Percentiles rank a stretch among this genome's conserved stretches.
Conservation (phyloP, 768 basidiomycete genomes). For the Mycena vulgaris region DNA sequence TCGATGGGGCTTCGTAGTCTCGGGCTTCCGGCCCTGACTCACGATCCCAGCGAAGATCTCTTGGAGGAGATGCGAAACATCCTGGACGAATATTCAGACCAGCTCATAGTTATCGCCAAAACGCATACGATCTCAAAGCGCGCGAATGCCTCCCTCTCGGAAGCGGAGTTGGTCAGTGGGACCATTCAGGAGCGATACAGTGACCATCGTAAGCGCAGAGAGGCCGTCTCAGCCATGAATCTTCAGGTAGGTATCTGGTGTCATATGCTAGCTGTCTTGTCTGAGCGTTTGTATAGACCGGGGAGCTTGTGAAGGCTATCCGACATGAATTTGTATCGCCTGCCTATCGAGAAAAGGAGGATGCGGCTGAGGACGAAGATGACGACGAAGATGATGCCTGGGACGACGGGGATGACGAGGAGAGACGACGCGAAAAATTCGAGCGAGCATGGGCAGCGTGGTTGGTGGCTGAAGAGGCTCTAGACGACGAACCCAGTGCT, state of each 20-base stretch:
- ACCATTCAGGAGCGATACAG: slow-evolving; percentile 62
- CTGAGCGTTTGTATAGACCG: slow-evolving; percentile 47
- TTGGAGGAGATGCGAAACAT: slow-evolving; percentile 55
- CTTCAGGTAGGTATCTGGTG: slow-evolving; percentile 53
- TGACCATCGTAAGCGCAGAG: slow-evolving; percentile 58
- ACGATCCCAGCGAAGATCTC: slow-evolving; percentile 42
- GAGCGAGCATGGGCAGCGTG: slow-evolving; percentile 62
- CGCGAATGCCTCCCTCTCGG: slow-evolving; percentile 52
- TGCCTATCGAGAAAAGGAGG: slow-evolving; percentile 29
- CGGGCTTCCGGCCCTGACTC: slow-evolving; percentile 48
- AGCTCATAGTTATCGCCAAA: slow-evolving; percentile 52
- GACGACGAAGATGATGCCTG: slow-evolving; percentile 43
- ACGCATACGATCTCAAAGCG: slow-evolving; percentile 56
- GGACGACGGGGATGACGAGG: slow-evolving; percentile 45
- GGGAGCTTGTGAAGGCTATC: slow-evolving; percentile 55
- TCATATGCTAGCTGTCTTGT: slow-evolving; percentile 18
- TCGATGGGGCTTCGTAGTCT: slow-evolving; percentile 46
- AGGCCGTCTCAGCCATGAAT: slow-evolving; percentile 60
- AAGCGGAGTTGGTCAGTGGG: slow-evolving; percentile 61
- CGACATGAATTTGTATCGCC: slow-evolving; percentile 45
- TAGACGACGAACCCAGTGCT: slow-evolving; percentile 44
- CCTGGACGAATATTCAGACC: slow-evolving; percentile 53
- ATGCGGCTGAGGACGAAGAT: slow-evolving; percentile 44
- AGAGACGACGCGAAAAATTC: slow-evolving; percentile 49
- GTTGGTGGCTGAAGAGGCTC: slow-evolving; percentile 52